Evolutionary conservation across 306 rosid species (phyloP), one percentile per base, ranked within the genome.

Genomic region (Cicer chorassanicum): DNA sequence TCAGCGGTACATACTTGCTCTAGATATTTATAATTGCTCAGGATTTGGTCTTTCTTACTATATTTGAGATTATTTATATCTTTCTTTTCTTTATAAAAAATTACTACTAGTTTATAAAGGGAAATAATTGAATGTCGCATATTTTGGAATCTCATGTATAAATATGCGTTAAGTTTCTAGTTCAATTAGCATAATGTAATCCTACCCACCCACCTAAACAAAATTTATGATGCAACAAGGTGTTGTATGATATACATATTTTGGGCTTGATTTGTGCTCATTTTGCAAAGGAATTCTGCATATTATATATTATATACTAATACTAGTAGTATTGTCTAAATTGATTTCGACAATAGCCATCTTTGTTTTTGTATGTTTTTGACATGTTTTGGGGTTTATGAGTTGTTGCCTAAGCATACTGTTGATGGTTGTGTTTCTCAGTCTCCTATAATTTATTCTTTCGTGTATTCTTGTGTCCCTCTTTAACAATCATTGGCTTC

Each of bases 121-220:
- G 36, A 51, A 75, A 21, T 54, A 49, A 7, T 41, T 65, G 6
- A 42, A 1, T 57, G 34, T 45, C 10, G 2, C 38, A 24, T 18
- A 54, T 44, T 57, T 61, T 74, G 78, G 78, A n/a, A n/a, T 43
- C 45, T 18, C 39, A 60, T 16, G 1, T 6, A 13, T 8, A n/a
- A 44, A 21, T 62, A 8, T 50, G 53, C 40, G 4, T 15, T 15
- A 24, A 44, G 68, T 19, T 54, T 64, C 61, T 53, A 7, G 48
- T 18, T 11, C 6, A 51, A 34, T 34, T n/a, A 4, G 51, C 50
- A 18, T n/a, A 41, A 57, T 63, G 14, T 72, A 1, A 57, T 8
- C 18, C 34, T 49, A 7, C 29, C 38, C 18, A 16, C 18, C 18
- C 18, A 16, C 1, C 18, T 16, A n/a, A 57, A 12, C 18, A 1